Evolutionary conservation across 192 early-diverging fungal species (phyloP).

Genomic region (Coemansia sp.): DNA sequence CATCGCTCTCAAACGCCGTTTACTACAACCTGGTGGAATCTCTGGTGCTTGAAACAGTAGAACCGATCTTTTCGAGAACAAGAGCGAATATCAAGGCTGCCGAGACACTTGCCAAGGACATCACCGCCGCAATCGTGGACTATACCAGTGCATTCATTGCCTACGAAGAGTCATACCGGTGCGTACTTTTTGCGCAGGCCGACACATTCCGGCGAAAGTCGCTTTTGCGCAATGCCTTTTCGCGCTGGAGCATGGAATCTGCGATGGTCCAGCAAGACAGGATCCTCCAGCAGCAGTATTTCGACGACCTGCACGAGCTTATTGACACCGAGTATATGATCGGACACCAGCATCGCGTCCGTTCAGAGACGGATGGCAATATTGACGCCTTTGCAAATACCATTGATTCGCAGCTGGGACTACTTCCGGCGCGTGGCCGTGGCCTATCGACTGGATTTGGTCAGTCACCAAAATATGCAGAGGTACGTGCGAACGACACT

Average conservation of each 20-base stretch:
- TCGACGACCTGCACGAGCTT: constrained; percentile 34
- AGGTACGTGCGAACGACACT: neutral
- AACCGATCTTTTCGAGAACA: constrained; percentile 6
- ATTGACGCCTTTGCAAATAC: neutral
- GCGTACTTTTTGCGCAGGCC: constrained; percentile 33
- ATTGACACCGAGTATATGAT: constrained; percentile 34
- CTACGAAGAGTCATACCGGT: constrained; percentile 44
- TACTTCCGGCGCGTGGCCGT: neutral
- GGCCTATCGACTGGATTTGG: neutral
- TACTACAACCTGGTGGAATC: constrained; percentile 38
- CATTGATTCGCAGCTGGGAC: constrained; percentile 5
- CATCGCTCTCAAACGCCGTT: constrained; percentile 35
- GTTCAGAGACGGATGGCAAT: neutral
- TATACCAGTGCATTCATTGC: constrained; percentile 45
- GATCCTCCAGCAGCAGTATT: constrained; percentile 37
- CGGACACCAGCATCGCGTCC: constrained; percentile 7
- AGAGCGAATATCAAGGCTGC: constrained; percentile 11
- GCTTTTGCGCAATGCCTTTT: constrained; percentile 23
- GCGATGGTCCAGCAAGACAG: constrained; percentile 31
- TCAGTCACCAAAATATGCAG: neutral
- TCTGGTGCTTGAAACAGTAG: constrained; percentile 19
- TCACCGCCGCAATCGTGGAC: constrained; percentile 32
- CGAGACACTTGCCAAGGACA: constrained; percentile 26
- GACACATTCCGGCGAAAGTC: constrained; percentile 29
- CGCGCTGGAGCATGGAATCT: constrained; percentile 39